Evolutionary conservation across 140 eudicot species (phyloP), one percentile per base, ranked within the genome.

Genomic region (Stevia rebaudiana): DNA sequence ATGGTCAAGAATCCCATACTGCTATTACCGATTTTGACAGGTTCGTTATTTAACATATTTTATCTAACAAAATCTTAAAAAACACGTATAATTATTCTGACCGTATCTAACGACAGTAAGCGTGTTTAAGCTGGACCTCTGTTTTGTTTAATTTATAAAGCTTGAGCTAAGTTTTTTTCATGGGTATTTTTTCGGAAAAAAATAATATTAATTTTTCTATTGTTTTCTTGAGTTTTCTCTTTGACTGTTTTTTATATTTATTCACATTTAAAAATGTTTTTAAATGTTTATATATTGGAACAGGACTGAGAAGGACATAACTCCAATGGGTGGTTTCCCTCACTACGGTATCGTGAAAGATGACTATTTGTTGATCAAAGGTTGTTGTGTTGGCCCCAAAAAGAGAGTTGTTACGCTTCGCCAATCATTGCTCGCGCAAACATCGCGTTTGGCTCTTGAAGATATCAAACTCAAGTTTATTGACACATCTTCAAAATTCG

Each of bases 251-350:
- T n/a, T n/a, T n/a, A n/a, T n/a, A n/a, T n/a, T n/a, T n/a, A n/a
- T n/a, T n/a, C 40, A 35, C 13, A 6, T 10, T 40, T 10, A 40
- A 2, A 8, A 9, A 4, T 15, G 10, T 3, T 7, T 43, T 13
- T 13, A 3, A 21, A 17, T 39, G 7, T 3, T 40, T 72, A 7
- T 7, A 1, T 23, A 11, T 4, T 2, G 15, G 3, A 28, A 8
- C 69, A 78, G 83, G 80, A 79, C 83, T n/a, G 83, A 79, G 66
- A 79, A 79, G 55, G 83, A 79, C 28, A 74, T 79, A 12, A 79
- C 83, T 49, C 83, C 83, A 50, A 79, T 79, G 79, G 83, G 83
- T 28, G 83, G 83, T 1, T 79, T 79, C 53, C 83, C 83, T 47
- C 83, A 79, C 40, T 79, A 79, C 22, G 83, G 83, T 46, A 53